Evolutionary conservation across 2,329 filamentous ascomycete genomes (phyloP).

Genomic region (Colletotrichum euphorbiae): DNA sequence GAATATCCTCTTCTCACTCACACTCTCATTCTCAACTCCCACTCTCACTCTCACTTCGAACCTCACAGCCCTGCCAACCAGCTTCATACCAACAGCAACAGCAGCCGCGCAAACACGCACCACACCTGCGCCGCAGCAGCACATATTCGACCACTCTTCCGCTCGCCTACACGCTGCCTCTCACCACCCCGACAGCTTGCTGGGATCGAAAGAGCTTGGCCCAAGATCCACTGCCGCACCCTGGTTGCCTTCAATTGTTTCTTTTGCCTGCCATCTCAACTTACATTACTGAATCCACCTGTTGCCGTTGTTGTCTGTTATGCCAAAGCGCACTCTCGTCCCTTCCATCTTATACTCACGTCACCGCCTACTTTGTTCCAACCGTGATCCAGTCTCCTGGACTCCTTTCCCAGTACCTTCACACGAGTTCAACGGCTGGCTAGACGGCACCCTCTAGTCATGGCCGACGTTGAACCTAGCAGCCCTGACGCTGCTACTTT

Average conservation of each 20-base stretch:
- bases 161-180: no score
- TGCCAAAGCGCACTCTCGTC: constrained; percentile 27
- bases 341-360: constrained; percentile 36
- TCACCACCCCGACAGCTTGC: constrained; percentile 16
- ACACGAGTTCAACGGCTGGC: constrained; percentile 13
- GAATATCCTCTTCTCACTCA: neutral
- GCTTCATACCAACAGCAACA: constrained; percentile 3
- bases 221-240: constrained; percentile 27
- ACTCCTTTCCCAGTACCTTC: neutral
- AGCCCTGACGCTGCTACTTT: constrained; percentile 32
- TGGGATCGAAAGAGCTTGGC: constrained; percentile 32
- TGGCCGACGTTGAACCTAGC: constrained; percentile 39
- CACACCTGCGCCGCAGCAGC: neutral
- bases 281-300: constrained; percentile 36
- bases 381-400: neutral
- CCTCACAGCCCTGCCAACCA: constrained; percentile 9
- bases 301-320: constrained; percentile 23
- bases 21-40: neutral
- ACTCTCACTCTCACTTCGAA: neutral
- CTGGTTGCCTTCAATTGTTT: constrained; percentile 35
- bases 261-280: constrained; percentile 33
- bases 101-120: neutral
- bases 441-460: constrained; percentile 23
- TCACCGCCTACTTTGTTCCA: constrained; percentile 22
- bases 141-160: no score